Base-by-base conservation (phyloP, 495 filamentous ascomycete species). In the Amphirosellinia nigrospora region DNA sequence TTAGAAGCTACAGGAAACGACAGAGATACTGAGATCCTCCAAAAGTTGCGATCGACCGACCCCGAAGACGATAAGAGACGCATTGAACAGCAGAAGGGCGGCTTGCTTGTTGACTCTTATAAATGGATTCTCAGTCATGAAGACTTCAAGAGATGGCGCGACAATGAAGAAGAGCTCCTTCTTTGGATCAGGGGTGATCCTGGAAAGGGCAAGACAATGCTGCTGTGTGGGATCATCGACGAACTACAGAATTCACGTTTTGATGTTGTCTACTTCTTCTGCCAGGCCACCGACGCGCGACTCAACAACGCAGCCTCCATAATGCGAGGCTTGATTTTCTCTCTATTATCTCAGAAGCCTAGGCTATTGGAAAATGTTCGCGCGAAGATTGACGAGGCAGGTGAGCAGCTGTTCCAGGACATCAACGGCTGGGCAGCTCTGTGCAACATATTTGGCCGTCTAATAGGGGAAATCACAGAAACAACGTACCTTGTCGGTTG, bases 191-290 rank as follows among this genome's bases (percentile, higher is more conserved):
- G 79, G 63, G 81, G 80, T 41, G 80, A 78, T 68, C 75, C 81
- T 41, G 83, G 83, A n/a, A 85, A 81, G 66, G 82, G 84, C 41
- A 86, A 86, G 77, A 86, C 83, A 2, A 86, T 86, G 84, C 75
- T 86, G 0, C 61, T 87, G 11, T 81, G 74, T 32, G 81, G 80
- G 10, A 80, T 85, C 38, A 80, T 83, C 32, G 68, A 84, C 26
- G 73, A 84, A 23, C 65, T 84, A 32, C 58, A 71, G 30, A 19
- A 30, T 2, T 36, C 34, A 36, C 4, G 11, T 19, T 1, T 4
- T 65, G 2, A 3, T 16, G 60, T 86, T 9, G 79, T 78, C 11
- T 86, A 80, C 73, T 86, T 86, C 74, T 85, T 86, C 72, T 86
- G 81, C 64, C 80, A 86, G 71, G 78, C 75, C 32, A 78, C 73